Evolutionary conservation across 2,329 filamentous ascomycete genomes (phyloP).

Genomic region (Sordariomycetes sp.): DNA sequence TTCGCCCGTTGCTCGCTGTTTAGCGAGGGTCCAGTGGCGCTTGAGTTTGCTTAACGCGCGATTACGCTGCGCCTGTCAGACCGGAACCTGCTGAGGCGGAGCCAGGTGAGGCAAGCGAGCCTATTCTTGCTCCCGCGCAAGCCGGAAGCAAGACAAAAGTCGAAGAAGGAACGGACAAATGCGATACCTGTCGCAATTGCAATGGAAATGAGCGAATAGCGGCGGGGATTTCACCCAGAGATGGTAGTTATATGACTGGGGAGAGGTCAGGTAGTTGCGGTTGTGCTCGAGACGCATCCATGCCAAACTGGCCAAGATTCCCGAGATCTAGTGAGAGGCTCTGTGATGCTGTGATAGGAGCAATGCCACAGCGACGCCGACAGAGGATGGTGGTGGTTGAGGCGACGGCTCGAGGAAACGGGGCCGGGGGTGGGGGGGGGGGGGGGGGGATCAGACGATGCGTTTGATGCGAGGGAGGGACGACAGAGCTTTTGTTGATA

Average conservation of each 20-base stretch:
- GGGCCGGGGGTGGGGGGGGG: neutral
- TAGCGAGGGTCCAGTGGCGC: conserved; percentile 1
- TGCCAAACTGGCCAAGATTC: neutral
- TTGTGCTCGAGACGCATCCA: neutral
- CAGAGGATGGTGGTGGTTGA: neutral
- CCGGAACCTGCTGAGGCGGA: neutral
- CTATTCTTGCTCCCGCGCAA: neutral
- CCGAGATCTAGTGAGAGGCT: neutral
- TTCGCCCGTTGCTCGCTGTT: neutral
- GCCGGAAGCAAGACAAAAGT: neutral
- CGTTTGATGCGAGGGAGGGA: neutral
- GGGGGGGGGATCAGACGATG: neutral
- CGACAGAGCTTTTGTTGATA: neutral
- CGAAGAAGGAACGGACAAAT: neutral
- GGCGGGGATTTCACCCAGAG: neutral
- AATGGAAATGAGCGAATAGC: neutral
- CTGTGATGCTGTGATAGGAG: neutral
- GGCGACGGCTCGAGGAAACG: neutral
- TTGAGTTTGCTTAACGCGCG: conserved; percentile 11
- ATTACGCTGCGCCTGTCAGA: conserved; percentile 10
- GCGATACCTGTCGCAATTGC: neutral
- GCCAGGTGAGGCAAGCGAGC: neutral
- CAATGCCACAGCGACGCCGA: neutral
- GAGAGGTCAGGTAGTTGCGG: neutral
- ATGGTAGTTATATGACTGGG: neutral